A percentile compares a stretch with the other conserved stretches of the same genome.
Evolutionary conservation across 2,329 filamentous ascomycete genomes (phyloP).

Genomic region (Fusarium dlaminii): DNA sequence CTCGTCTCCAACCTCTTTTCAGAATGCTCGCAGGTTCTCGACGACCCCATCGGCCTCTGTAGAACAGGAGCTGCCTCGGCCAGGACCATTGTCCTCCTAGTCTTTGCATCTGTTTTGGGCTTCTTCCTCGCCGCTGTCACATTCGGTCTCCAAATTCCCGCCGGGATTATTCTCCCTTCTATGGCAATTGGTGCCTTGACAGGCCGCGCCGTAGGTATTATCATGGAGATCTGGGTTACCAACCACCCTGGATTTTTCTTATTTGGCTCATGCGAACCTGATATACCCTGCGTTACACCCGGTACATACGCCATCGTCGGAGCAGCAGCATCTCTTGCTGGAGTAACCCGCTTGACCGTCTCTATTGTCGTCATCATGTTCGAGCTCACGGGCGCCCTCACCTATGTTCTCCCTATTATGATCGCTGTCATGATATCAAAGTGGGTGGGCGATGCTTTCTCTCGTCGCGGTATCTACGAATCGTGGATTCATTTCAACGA

Average conservation of each 20-base stretch:
- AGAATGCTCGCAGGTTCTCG: conserved; percentile 83
- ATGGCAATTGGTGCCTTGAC: conserved; percentile 95
- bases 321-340: conserved; percentile 91
- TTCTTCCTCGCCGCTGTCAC: conserved; percentile 88
- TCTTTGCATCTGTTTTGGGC: conserved; percentile 84
- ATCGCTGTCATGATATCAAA: conserved; percentile 98
- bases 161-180: conserved; percentile 93
- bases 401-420: conserved; percentile 98
- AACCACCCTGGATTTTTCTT: conserved; percentile 79
- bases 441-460: conserved; percentile 97
- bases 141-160: conserved; percentile 93
- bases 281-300: conserved; percentile 87
- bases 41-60: conserved; percentile 91
- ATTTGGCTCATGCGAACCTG: conserved; percentile 84
- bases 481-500: conserved; percentile 97
- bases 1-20: conserved; percentile 92
- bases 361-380: conserved; percentile 99
- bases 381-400: conserved; percentile 93
- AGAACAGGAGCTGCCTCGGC: conserved; percentile 85
- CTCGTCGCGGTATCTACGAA: conserved; percentile 93
- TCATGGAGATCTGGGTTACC: conserved; percentile 88
- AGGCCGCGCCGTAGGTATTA: conserved; percentile 87
- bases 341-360: conserved; percentile 95
- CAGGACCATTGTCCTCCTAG: conserved; percentile 81
- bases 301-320: conserved; percentile 97